Evolutionary conservation across 306 rosid species (phyloP).

Genomic region (Trifolium dubium): DNA sequence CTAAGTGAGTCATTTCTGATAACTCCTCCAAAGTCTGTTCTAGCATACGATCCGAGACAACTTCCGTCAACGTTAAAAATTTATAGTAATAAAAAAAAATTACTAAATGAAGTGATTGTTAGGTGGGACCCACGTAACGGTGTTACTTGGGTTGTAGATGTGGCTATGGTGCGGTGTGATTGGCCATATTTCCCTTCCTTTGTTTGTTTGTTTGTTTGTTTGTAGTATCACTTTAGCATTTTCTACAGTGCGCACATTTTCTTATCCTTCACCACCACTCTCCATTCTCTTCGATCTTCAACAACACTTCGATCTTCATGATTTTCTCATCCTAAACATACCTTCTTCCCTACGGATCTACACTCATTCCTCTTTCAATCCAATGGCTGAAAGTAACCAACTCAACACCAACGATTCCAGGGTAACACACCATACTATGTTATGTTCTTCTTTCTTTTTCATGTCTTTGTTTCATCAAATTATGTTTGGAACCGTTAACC

Average conservation of each 20-base stretch:
- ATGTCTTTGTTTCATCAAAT: no score
- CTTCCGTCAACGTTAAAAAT: no score
- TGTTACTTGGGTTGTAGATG: constrained; percentile 50
- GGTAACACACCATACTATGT: constrained; percentile 39
- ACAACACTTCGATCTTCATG: background rate
- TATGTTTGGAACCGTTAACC: constrained; percentile 6
- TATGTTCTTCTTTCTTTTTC: no score
- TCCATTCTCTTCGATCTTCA: constrained; percentile 1
- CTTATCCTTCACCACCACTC: constrained; percentile 55
- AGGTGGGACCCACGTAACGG: constrained; percentile 57
- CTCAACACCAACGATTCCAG: constrained; percentile 73
- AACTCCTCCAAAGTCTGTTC: no score
- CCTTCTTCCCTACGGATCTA: constrained; percentile 42
- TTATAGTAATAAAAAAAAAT: background rate
- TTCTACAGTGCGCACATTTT: constrained; percentile 51
- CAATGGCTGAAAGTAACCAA: constrained; percentile 76
- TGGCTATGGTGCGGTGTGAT: constrained; percentile 51
- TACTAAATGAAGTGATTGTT: constrained; percentile 23
- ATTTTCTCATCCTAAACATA: constrained; percentile 12
- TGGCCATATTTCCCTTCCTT: no score
- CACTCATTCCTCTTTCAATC: constrained; percentile 44
- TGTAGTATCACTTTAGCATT: constrained; percentile 46
- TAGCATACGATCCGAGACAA: no score
- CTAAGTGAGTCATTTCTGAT: no score
- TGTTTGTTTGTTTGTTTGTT: no score